Base-by-base conservation (phyloP, 2,329 filamentous ascomycete genomes). In the Allantophomopsis cytisporea region DNA sequence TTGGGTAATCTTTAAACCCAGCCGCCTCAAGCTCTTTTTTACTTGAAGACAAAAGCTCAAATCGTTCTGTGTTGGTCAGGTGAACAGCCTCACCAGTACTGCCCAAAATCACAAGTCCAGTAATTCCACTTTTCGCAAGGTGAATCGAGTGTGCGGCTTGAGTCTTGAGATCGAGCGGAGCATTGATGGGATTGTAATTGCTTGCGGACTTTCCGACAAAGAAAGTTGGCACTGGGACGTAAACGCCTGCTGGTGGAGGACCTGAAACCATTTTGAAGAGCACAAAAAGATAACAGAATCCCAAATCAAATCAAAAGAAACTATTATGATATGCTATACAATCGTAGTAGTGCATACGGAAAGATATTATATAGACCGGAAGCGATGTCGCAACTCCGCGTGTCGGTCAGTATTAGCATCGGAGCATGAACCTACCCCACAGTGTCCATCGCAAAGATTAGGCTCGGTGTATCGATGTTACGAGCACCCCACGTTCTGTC, bases 61-160 rank as follows among this genome's bases (percentile, higher is more conserved):
- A 65, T 36, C 75, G 69, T 53, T 80, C 76, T 23, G 60, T 54
- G 41, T 63, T 65, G 7, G 70, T 67, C 40, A 80, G 60, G 55
- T 77, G 74, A 17, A 79, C 69, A 2, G 73, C 74, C 55, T 80
- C 76, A 42, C 76, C 76, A 0, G 74, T 80, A 31, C 68, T 74
- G 18, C 76, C 76, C 30, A 79, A 64, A 28, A 79, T 63, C 2
- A 80, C 73, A 3, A 80, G 62, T 11, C 76, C 76, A 39, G 61
- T 66, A 46, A 80, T 69, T 31, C 76, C 76, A 36, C 66, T 67
- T 37, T 63, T 62, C 13, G 73, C 73, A 16, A 80, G 71, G 47
- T 75, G 71, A 2, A 80, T 53, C 12, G 68, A 68, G 60, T 80
- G 74, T 32, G 62, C 61, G 15, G 65, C 59, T 55, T 80, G 75